Base-by-base conservation (phyloP, 179 eudicot genomes). In the Nepenthes alata region DNA sequence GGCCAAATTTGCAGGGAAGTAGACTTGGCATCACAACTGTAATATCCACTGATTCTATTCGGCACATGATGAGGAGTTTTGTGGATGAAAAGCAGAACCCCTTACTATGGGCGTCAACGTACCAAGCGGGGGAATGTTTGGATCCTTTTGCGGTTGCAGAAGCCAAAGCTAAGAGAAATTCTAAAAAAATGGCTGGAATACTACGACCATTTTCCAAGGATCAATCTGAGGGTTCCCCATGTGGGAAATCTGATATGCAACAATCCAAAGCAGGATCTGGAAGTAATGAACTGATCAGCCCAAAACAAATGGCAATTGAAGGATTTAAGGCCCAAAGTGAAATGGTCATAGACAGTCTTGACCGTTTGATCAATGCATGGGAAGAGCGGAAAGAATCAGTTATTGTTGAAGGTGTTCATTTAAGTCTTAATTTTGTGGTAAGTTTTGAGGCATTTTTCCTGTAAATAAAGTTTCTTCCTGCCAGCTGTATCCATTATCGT, bases 11-110 rank as follows among this genome's bases (percentile, higher is more conserved):
- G 70, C 78, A 91, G 98, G 98, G 88, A 57, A 83, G 95, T 78
- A 89, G 98, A 80, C 73, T 91, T 69, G 98, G 98, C 49, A 80
- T 91, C 65, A 91, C 98, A 50, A 91, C 98, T 35, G 98, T 91
- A 62, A 66, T 91, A 75, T 91, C 98, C 60, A 91, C 98, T 25
- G 98, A 91, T 70, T 91, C 98, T 6, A 84, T 91, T 62, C 84
- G 98, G 49, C 98, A 91, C 74, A 91, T 91, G 98, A 91, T 91
- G 98, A 78, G 98, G 69, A 91, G 98, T 72, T 91, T 89, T 69
- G 96, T 81, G 45, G 98, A 91, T 75, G 98, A 91, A 73, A 86
- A 84, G 66, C 80, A 91, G 70, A 89, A 89, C 44, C 96, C 98
- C 13, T 69, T 91, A 60, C 80, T 91, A 47, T 89, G 98, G 96